phyloP scores from a whole-genome alignment of 495 filamentous ascomycete species.

The Aspergillus baeticus region DNA sequence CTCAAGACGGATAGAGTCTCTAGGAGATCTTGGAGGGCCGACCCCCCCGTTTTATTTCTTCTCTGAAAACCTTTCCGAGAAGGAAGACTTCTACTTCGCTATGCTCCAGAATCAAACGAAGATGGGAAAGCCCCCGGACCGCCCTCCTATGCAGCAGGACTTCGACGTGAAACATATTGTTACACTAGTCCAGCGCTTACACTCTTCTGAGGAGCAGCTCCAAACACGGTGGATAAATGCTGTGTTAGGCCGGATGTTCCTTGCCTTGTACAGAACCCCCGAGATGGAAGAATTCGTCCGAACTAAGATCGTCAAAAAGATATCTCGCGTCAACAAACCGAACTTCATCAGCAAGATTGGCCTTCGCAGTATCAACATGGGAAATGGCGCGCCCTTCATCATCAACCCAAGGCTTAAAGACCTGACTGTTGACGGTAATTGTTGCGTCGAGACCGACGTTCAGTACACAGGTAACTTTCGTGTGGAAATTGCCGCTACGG shows the following conservation, averaged over 20 bases:
- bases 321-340: conserved; percentile 87
- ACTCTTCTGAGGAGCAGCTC: conserved; percentile 87
- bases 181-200: conserved; percentile 79
- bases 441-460: conserved; percentile 79
- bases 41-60: conserved; percentile 88
- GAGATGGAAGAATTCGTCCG: conserved; percentile 76
- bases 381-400: conserved; percentile 82
- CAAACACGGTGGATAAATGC: conserved; percentile 96
- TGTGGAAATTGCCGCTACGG: conserved; percentile 84
- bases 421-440: conserved; percentile 86
- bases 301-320: conserved; percentile 93
- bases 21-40: conserved; percentile 57
- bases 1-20: conserved; percentile 61
- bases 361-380: conserved; percentile 80
- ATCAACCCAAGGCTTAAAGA: conserved; percentile 89
- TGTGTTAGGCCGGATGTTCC: conserved; percentile 80
- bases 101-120: conserved; percentile 82
- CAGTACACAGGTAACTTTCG: conserved; percentile 87
- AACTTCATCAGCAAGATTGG: conserved; percentile 81
- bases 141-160: conserved; percentile 68
- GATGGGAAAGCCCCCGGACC: conserved; percentile 51
- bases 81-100: conserved; percentile 97
- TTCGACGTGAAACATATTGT: conserved; percentile 85
- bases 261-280: conserved; percentile 81
- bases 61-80: conserved; percentile 89